phyloP scores from a whole-genome alignment of 1,284 basidiomycete species.

The Omphalotus olearius region DNA sequence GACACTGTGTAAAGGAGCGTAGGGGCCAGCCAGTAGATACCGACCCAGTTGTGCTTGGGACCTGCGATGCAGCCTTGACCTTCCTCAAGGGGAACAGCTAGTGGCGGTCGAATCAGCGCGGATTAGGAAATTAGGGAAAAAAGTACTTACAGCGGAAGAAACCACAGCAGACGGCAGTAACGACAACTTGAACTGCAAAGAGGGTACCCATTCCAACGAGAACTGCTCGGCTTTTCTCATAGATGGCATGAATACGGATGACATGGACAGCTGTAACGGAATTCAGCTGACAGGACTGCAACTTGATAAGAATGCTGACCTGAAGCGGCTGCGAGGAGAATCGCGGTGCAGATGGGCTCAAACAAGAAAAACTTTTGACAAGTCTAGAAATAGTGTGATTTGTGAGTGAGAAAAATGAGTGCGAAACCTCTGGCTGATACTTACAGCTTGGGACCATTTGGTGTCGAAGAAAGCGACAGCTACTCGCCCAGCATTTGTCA shows the following conservation, averaged over 20 bases:
- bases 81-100: slow-evolving; percentile 61
- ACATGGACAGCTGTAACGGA: slow-evolving; percentile 53
- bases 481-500: slow-evolving; percentile 23
- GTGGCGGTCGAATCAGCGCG: slow-evolving; percentile 7
- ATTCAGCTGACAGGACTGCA: not conserved
- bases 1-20: slow-evolving; percentile 68
- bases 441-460: slow-evolving; percentile 50
- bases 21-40: slow-evolving; percentile 75
- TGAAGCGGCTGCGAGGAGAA: slow-evolving; percentile 70
- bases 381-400: slow-evolving; percentile 29
- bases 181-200: slow-evolving; percentile 60
- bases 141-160: slow-evolving; percentile 61
- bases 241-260: slow-evolving; percentile 74
- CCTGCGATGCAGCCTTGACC: slow-evolving; percentile 83
- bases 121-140: not conserved
- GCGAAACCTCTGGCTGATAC: slow-evolving; percentile 17
- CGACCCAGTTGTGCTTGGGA: slow-evolving; percentile 73
- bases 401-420: slow-evolving; percentile 3
- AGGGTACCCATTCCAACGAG: slow-evolving; percentile 53
- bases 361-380: slow-evolving; percentile 76
- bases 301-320: slow-evolving; percentile 27
- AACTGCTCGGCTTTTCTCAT: slow-evolving; percentile 54
- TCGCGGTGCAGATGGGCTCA: slow-evolving; percentile 77
- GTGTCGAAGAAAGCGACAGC: slow-evolving; percentile 81
- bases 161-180: slow-evolving; percentile 65